Percentiles rank a stretch among this genome's conserved stretches.
Conservation (phyloP, 208 protist genomes). For the Strigomonas galati region DNA sequence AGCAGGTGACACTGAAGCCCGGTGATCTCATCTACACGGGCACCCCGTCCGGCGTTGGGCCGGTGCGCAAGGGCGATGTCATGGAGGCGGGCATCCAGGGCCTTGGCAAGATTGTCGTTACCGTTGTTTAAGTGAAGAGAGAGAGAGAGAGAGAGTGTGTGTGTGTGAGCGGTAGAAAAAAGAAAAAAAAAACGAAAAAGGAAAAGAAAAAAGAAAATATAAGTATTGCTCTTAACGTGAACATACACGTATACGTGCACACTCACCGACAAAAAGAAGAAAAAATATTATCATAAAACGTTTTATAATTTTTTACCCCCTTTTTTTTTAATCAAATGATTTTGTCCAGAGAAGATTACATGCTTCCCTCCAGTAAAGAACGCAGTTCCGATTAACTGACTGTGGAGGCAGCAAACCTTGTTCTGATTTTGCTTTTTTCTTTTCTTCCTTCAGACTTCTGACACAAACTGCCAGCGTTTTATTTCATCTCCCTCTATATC, state of each 20-base stretch:
- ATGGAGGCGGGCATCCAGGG: slow-evolving; percentile 62
- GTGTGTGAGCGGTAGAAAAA: too few relatives aligned
- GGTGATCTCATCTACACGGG: slow-evolving; percentile 88
- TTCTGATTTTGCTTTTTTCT: background rate
- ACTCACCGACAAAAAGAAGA: background rate
- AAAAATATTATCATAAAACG: background rate
- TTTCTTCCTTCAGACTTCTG: slow-evolving; percentile 7
- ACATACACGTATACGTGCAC: background rate
- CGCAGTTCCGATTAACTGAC: too few relatives aligned
- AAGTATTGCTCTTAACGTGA: too few relatives aligned
- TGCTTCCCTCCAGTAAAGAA: background rate
- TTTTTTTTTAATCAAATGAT: slow-evolving; percentile 1
- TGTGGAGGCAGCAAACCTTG: background rate
- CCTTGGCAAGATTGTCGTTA: slow-evolving; percentile 44
- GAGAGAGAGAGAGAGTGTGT: background rate
- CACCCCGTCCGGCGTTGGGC: slow-evolving; percentile 79
- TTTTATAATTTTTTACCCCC: slow-evolving; percentile 4
- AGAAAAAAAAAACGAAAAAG: too few relatives aligned
- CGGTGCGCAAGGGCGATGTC: slow-evolving; percentile 63
- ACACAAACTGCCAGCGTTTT: slow-evolving; percentile 10
- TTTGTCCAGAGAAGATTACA: slow-evolving; percentile 1
- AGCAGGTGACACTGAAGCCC: slow-evolving; percentile 68
- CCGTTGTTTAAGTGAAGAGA: slow-evolving; percentile 21
- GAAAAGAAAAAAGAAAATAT: too few relatives aligned
- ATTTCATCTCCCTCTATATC: slow-evolving; percentile 6